These are phyloP conservation scores for Monosporozyma siamensis DNA, from an alignment of 805 yeast species.

Conservation along the genomic window DNA sequence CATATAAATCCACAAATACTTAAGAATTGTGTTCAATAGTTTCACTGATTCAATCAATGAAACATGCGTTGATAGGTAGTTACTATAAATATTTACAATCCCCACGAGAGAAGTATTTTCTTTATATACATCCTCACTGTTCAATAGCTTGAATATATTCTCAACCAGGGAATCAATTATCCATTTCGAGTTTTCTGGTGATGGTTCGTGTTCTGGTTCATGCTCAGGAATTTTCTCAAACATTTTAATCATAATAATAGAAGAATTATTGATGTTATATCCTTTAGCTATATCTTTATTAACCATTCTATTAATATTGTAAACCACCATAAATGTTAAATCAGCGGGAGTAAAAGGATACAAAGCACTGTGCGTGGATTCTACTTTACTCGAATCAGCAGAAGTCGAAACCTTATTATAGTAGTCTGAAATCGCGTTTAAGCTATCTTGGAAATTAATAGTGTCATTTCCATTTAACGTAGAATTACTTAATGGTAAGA, in stretches of 20 bases:
- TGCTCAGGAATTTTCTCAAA: slow-evolving; percentile 40
- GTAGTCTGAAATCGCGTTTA: slow-evolving; percentile 28
- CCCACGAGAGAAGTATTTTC: slow-evolving; percentile 18
- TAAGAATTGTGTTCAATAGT: slow-evolving; percentile 23
- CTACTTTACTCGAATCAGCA: slow-evolving; percentile 7
- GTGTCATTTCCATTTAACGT: slow-evolving; percentile 10
- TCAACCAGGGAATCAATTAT: slow-evolving; percentile 29
- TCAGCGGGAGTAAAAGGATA: slow-evolving; percentile 38
- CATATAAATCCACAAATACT: slow-evolving; percentile 48
- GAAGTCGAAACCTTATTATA: slow-evolving; percentile 25
- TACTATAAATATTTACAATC: slow-evolving; percentile 26
- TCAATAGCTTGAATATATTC: slow-evolving; percentile 15
- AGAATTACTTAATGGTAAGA: slow-evolving; percentile 44
- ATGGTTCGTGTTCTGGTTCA: slow-evolving; percentile 9
- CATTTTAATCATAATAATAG: slow-evolving; percentile 31
- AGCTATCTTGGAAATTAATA: slow-evolving; percentile 13
- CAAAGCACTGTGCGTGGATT: slow-evolving; percentile 11
- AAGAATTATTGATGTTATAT: slow-evolving; percentile 24
- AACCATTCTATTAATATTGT: slow-evolving; percentile 23
- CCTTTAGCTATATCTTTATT: slow-evolving; percentile 15
- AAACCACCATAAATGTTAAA: slow-evolving; percentile 35
- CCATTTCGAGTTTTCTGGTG: slow-evolving; percentile 18
- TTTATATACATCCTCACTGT: slow-evolving; percentile 7
- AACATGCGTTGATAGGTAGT: slow-evolving; percentile 22
- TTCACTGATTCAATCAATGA: slow-evolving; percentile 18